Evolutionary conservation across 2,329 filamentous ascomycete genomes (phyloP).

Genomic region (Fusarium coicis): DNA sequence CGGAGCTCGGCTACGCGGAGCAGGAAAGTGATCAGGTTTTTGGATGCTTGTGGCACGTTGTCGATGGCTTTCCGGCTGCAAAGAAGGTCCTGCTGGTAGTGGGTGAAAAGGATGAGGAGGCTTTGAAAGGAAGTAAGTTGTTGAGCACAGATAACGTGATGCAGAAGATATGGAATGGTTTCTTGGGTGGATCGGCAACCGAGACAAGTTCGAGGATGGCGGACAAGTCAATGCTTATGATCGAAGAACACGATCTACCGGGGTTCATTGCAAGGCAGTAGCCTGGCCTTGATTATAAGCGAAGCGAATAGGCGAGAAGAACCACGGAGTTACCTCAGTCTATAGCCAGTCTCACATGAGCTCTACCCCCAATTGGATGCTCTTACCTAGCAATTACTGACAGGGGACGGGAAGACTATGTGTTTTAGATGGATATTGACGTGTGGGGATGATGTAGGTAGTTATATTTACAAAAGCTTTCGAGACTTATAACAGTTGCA

Average conservation of each 20-base stretch:
- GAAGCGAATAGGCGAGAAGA: not conserved
- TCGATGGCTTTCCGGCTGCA: conserved; percentile 55
- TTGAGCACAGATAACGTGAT: conserved; percentile 52
- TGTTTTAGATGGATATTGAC: not conserved
- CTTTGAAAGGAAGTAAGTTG: conserved; percentile 46
- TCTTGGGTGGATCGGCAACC: conserved; percentile 54
- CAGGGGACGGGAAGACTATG: not conserved
- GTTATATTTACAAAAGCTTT: not conserved
- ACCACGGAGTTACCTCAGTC: not conserved
- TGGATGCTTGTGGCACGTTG: conserved; percentile 59
- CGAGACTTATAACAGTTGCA: not conserved
- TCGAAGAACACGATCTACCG: conserved; percentile 56
- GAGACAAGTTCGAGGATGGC: conserved; percentile 54
- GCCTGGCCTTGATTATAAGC: not conserved
- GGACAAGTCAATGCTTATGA: conserved; percentile 56
- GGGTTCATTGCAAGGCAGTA: conserved; percentile 43
- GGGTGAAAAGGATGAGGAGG: conserved; percentile 51
- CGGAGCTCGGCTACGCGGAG: conserved; percentile 56
- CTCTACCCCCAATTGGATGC: not conserved
- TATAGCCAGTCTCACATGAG: not conserved
- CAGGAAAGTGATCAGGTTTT: conserved; percentile 59
- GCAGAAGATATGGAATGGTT: conserved; percentile 61
- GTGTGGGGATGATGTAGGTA: not conserved
- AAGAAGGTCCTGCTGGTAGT: conserved; percentile 55
- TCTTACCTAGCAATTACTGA: not conserved